Conservation (phyloP, 1,284 basidiomycete genomes). For the Cutaneotrichosporon daszewskae region DNA sequence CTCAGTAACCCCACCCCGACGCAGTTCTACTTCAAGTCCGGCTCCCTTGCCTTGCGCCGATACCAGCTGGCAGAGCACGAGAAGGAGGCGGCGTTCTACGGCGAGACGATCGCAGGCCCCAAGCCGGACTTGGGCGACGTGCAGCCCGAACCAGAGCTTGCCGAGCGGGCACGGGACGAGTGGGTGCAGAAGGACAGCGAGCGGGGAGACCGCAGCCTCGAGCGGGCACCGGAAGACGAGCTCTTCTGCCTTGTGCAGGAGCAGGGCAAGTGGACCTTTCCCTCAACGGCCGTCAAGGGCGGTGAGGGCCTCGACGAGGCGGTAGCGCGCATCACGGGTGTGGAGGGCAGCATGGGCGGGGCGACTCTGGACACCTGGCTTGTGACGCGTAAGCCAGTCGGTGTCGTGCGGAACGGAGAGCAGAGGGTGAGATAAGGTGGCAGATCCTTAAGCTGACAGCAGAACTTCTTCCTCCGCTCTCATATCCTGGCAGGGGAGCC, state of each 20-base stretch:
- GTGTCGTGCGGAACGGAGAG: slow-evolving; percentile 28
- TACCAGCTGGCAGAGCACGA: slow-evolving; percentile 68
- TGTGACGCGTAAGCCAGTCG: slow-evolving; percentile 45
- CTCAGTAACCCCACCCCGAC: slow-evolving; percentile 82
- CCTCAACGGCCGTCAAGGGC: slow-evolving; percentile 38
- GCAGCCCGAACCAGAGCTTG: slow-evolving; percentile 46
- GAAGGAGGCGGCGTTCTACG: slow-evolving; percentile 66
- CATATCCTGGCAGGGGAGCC: slow-evolving; percentile 46
- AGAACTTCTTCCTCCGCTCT: slow-evolving; percentile 47
- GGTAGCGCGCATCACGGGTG: slow-evolving; percentile 29
- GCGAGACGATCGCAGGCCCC: slow-evolving; percentile 53
- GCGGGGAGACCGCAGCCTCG: slow-evolving; percentile 63
- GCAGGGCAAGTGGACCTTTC: slow-evolving; percentile 68
- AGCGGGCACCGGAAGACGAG: slow-evolving; percentile 75
- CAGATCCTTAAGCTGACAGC: background rate
- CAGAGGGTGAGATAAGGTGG: slow-evolving; percentile 26
- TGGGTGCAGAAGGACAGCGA: slow-evolving; percentile 32
- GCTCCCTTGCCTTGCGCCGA: slow-evolving; percentile 75
- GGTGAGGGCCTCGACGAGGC: slow-evolving; percentile 41
- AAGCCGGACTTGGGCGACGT: slow-evolving; percentile 58
- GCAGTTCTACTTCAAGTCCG: slow-evolving; percentile 93
- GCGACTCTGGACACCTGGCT: slow-evolving; percentile 45
- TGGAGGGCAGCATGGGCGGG: slow-evolving; percentile 33
- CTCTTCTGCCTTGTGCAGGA: slow-evolving; percentile 72
- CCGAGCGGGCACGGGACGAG: slow-evolving; percentile 25